Conservation (phyloP, 768 basidiomycete genomes). For the Kwoniella dejecticola region DNA sequence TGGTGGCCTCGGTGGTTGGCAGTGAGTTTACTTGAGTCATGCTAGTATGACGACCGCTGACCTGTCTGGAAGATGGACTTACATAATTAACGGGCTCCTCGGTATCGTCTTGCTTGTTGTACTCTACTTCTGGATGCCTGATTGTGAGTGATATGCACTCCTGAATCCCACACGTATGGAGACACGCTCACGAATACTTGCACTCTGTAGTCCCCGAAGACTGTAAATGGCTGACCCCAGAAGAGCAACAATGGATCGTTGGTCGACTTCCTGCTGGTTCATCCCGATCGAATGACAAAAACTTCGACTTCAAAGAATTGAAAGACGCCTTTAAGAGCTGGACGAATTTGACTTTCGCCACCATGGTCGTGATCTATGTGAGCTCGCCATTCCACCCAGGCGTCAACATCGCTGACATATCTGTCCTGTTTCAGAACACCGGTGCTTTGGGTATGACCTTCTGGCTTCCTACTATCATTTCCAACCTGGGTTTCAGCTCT, state of each 20-base stretch:
- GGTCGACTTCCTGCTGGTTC: slow-evolving; percentile 37
- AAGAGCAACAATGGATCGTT: slow-evolving; percentile 31
- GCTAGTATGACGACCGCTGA: slow-evolving; percentile 13
- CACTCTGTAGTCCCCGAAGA: slow-evolving; percentile 14
- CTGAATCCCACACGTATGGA: too few relatives aligned
- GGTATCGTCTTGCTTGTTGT: slow-evolving; percentile 15
- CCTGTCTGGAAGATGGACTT: slow-evolving; percentile 3
- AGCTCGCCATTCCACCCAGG: slow-evolving; percentile 6
- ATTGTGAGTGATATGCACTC: slow-evolving; percentile 23
- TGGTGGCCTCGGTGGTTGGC: slow-evolving; percentile 35
- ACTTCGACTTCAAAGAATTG: slow-evolving; percentile 29
- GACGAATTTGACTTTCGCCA: slow-evolving; percentile 4
- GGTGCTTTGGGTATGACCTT: slow-evolving; percentile 29
- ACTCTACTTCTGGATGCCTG: slow-evolving; percentile 22
- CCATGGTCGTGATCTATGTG: slow-evolving; percentile 26
- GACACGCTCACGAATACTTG: too few relatives aligned
- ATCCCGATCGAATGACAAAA: slow-evolving; percentile 25
- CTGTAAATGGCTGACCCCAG: slow-evolving; percentile 37
- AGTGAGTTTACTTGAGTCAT: slow-evolving; percentile 24
- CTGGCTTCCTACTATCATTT: slow-evolving; percentile 43
- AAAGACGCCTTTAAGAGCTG: slow-evolving; percentile 24
- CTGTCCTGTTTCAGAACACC: slow-evolving; percentile 9
- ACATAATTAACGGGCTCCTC: slow-evolving; percentile 20
- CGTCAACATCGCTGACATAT: too few relatives aligned
- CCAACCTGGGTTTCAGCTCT: slow-evolving; percentile 33